Evolutionary conservation across 306 rosid genomes (phyloP).

Genomic region (Castanea mollissima): DNA sequence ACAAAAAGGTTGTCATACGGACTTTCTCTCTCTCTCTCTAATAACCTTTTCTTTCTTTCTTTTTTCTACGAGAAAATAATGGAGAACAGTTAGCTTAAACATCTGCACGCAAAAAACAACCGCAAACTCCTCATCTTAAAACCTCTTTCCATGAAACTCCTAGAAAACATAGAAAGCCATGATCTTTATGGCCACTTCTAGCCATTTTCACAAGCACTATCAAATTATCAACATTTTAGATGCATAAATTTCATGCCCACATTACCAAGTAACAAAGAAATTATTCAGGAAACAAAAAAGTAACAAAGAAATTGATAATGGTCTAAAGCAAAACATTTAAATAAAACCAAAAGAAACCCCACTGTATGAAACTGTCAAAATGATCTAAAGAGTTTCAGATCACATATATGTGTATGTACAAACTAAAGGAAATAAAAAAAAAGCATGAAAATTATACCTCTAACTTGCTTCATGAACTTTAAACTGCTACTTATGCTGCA

Average conservation of each 20-base stretch:
- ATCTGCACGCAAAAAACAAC: neutral
- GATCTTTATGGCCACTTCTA: neutral
- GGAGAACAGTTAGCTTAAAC: constrained; percentile 16
- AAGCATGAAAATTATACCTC: constrained; percentile 1
- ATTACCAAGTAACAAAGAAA: neutral
- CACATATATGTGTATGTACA: neutral
- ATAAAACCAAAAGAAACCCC: constrained; percentile 10
- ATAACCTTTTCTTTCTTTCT: neutral
- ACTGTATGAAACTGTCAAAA: constrained; percentile 9
- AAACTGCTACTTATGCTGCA: neutral
- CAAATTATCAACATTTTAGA: too few relatives aligned
- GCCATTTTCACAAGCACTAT: neutral
- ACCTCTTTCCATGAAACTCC: neutral
- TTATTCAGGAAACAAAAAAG: neutral
- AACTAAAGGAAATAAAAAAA: neutral
- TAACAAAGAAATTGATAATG: neutral
- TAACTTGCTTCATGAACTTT: neutral
- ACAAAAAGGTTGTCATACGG: neutral
- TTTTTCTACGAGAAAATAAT: neutral
- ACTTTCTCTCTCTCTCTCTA: neutral
- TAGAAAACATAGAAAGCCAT: neutral
- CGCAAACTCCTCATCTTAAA: neutral
- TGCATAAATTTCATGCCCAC: too few relatives aligned
- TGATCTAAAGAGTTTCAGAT: neutral
- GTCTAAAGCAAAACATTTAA: neutral